Evolutionary conservation across 2,329 filamentous ascomycete genomes (phyloP), one percentile per base, ranked within the genome.

Genomic region (Pseudogymnoascus sp.): DNA sequence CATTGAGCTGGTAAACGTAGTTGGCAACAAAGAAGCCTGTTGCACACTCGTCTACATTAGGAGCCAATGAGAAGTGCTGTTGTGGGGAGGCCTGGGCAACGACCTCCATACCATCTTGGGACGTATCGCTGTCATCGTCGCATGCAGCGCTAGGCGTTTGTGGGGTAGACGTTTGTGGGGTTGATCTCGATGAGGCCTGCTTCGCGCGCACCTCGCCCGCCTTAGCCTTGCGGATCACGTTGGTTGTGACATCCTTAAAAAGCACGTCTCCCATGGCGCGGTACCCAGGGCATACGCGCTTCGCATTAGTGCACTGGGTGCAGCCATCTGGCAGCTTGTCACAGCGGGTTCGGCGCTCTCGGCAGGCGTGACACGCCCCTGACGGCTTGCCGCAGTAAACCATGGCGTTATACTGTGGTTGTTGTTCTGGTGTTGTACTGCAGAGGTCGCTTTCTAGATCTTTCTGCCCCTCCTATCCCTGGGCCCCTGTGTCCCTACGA

Each of bases 381-480:
- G 80, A 83, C 45, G 81, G 81, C 67, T 82, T 82, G 4, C 81
- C 81, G 66, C 81, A 83, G 67, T 82, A 84, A 5, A 83, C 81
- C 81, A 84, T 83, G 7, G 27, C 66, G 52, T 27, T 15, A 21
- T 29, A 29, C 15, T 12, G 29, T 59, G 29, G 21, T 21, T 18
- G n/a, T 2, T 59, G 13, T 59, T 25, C 31, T 27, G 55, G 55
- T 39, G 29, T n/a, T n/a, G 42, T 48, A 48, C 42, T 48, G 42
- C 25, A 48, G 42, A 6, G 42, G 39, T n/a, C 25, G 5, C 4
- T 29, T 29, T 21, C 5, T n/a, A 15, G 42, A 10, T 29, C 7
- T 25, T 15, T 29, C 42, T n/a, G 25, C 9, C 12, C 25, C 15
- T 48, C 8, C 1, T 10, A 6, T 4, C 25, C 25, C 29, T n/a